A percentile compares a stretch with the other conserved stretches of the same genome.
phyloP scores from a whole-genome alignment of 2,329 filamentous ascomycete species.

The Pseudonectria foliicola region DNA sequence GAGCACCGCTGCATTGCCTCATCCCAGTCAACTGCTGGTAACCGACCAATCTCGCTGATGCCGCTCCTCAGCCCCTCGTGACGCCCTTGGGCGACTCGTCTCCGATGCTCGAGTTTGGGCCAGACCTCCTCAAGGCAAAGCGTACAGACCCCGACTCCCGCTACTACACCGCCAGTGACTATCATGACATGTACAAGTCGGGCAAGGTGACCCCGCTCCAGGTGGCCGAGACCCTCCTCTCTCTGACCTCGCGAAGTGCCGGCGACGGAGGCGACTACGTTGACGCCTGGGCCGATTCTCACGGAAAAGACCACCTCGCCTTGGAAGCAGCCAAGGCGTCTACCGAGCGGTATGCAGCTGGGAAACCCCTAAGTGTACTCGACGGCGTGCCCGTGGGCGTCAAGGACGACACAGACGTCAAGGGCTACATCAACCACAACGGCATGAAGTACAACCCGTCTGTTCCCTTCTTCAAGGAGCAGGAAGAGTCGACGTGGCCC shows the following conservation, averaged over 20 bases:
- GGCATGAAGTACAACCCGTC: conserved; percentile 57
- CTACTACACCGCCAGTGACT: conserved; percentile 69
- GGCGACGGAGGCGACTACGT: conserved; percentile 53
- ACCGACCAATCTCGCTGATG: neutral
- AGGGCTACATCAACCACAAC: conserved; percentile 60
- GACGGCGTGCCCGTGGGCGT: conserved; percentile 79
- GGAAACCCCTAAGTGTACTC: conserved; percentile 58
- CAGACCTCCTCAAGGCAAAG: conserved; percentile 34
- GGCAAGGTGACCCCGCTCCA: conserved; percentile 64
- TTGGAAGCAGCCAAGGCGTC: conserved; percentile 65
- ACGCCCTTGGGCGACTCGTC: conserved; percentile 39
- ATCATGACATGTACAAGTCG: conserved; percentile 65
- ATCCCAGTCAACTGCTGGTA: no score
- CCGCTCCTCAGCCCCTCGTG: conserved; percentile 46
- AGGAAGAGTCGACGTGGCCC: conserved; percentile 58
- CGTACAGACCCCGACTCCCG: conserved; percentile 37
- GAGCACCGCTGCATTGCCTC: conserved; percentile 16
- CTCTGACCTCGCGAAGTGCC: conserved; percentile 57
- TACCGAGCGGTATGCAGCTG: conserved; percentile 62
- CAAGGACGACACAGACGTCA: conserved; percentile 72
- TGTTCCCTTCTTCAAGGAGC: conserved; percentile 41
- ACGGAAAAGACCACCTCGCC: conserved; percentile 49
- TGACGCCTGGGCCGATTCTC: conserved; percentile 64
- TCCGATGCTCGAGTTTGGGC: conserved; percentile 33
- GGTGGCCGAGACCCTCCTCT: conserved; percentile 64